Percentiles rank a stretch among this genome's conserved stretches.
Conservation (phyloP, 2,329 filamentous ascomycete genomes). For the Penicillium verrucosum region DNA sequence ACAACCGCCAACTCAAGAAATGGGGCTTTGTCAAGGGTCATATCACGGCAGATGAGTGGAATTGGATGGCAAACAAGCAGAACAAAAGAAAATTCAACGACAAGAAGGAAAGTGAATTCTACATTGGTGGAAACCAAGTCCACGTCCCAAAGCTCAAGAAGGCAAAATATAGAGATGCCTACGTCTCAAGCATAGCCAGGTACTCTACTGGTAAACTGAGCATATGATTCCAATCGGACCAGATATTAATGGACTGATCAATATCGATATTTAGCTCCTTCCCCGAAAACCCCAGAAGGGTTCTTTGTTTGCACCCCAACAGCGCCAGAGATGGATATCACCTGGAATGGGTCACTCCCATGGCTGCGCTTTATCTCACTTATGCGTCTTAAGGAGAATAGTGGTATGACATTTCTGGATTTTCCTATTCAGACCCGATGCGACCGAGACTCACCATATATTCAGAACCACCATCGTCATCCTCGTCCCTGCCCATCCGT, state of each 20-base stretch:
- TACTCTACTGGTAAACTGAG: neutral
- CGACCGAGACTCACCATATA: neutral
- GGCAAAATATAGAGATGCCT: conserved; percentile 1
- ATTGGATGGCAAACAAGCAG: conserved; percentile 8
- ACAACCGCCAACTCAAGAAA: neutral
- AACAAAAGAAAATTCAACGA: conserved; percentile 13
- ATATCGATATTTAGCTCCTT: neutral
- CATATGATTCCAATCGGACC: neutral
- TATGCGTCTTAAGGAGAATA: neutral
- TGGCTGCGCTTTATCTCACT: conserved; percentile 14
- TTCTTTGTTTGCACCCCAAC: conserved; percentile 17
- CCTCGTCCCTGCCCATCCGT: neutral
- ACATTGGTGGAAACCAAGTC: conserved; percentile 9
- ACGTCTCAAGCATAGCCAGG: neutral
- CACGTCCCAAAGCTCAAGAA: conserved; percentile 1
- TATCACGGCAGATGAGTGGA: neutral
- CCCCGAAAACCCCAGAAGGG: conserved; percentile 16
- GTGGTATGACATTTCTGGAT: neutral
- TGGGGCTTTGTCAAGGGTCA: neutral
- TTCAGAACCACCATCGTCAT: neutral
- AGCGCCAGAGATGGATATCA: conserved; percentile 8
- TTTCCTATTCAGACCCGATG: neutral
- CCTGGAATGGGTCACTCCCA: conserved; percentile 14
- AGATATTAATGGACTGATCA: neutral
- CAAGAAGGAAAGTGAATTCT: conserved; percentile 19